Base-by-base conservation (phyloP, 176 grass and related monocot genomes). In the Oryza glaberrima region DNA sequence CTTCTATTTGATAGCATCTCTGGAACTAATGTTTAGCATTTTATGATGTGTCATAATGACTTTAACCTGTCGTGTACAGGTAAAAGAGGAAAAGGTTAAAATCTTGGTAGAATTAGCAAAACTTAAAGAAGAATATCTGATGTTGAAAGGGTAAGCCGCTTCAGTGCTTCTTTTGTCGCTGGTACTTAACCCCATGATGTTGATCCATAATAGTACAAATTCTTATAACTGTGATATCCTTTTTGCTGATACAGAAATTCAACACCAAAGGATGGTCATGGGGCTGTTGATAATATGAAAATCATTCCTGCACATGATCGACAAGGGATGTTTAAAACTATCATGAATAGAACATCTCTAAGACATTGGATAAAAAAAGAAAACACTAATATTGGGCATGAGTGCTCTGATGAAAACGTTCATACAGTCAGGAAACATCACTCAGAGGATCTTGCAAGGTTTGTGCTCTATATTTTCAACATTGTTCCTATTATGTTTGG, bases 21-120 rank as follows among this genome's bases (percentile, higher is more conserved):
- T 35, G 32, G 73, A 32, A 4, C 8, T 83, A 64, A 1, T 65
- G 26, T 73, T 60, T 72, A 19, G 17, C 5, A 5, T 17, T 73
- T 67, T 28, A 61, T 82, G 58, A 63, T 63, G 20, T 45, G 6
- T 81, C 1, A 26, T 56, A 63, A 68, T 69, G 67, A 75, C 66
- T 38, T 88, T 74, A 41, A 78, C 47, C 43, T 85, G 51, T 73
- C 71, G 5, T 90, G 34, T 90, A 58, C 82, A 98, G 93, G 91
- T 98, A 77, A 95, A 90, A 43, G 87, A 95, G 81, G 96, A 98
- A 90, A 98, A 98, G 81, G 89, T 98, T 65, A 93, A 81, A 67
- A 81, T 86, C 77, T 90, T 98, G 11, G 88, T 95, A 85, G 96
- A 98, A 85, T 92, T 95, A 84, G 91, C 96, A 78, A 90, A 92